Percentiles rank a stretch among this genome's conserved stretches.
Conservation (phyloP, 2,329 filamentous ascomycete species). For the Ceratocystis diversiconidia region DNA sequence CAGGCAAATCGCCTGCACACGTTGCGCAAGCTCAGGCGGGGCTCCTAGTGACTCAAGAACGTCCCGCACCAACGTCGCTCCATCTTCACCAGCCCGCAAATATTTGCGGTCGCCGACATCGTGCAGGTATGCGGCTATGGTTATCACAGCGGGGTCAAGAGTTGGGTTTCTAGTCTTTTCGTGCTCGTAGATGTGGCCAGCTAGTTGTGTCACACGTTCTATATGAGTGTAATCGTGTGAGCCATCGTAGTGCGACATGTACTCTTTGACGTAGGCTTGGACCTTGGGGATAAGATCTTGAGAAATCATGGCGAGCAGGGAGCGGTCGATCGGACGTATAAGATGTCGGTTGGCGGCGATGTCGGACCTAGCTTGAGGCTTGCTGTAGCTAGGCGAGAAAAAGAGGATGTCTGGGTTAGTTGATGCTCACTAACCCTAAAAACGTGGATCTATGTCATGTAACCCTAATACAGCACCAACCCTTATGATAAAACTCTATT, state of each 20-base stretch:
- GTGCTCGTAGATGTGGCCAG: constrained; percentile 46
- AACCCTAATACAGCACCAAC: too few species aligned
- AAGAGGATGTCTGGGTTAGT: too few species aligned
- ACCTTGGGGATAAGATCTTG: constrained; percentile 40
- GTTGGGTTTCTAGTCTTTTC: constrained; percentile 27
- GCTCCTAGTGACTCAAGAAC: constrained; percentile 45
- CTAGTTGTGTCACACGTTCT: constrained; percentile 60
- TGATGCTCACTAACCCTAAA: too few species aligned
- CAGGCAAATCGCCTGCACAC: constrained; percentile 57
- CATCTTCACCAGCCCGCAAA: constrained; percentile 40
- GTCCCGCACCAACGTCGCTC: constrained; percentile 39
- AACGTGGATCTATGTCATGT: too few species aligned
- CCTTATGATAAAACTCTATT: too few species aligned
- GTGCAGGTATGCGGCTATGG: constrained; percentile 64
- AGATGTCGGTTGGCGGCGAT: too few species aligned
- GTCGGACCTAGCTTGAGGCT: too few species aligned
- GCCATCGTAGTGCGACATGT: constrained; percentile 66
- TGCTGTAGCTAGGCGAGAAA: too few species aligned
- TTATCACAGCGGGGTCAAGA: constrained; percentile 33
- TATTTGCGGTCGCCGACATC: constrained; percentile 86
- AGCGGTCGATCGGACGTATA: neutral
- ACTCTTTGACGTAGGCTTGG: constrained; percentile 49
- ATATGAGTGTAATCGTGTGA: constrained; percentile 86
- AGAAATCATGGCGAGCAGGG: neutral
- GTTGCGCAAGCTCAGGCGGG: constrained; percentile 41